Percentiles rank a stretch among this genome's conserved stretches.
Evolutionary conservation across 352 stramenopile genomes (phyloP).

Genomic region (Phytophthora rubi): DNA sequence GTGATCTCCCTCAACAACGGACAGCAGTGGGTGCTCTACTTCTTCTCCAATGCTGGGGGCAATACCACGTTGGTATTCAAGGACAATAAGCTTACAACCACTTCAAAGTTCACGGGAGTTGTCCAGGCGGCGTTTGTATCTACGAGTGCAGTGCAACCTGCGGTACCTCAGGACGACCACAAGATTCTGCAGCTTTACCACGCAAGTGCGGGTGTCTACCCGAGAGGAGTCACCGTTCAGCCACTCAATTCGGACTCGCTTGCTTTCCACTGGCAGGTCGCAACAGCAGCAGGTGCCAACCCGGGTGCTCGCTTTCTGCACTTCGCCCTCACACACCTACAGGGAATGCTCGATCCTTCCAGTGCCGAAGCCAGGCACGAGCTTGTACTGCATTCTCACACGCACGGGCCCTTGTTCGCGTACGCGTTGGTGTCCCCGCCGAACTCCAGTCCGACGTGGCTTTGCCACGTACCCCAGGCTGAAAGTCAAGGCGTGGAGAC

Average conservation of each 20-base stretch:
- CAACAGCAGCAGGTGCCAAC: conserved; percentile 30
- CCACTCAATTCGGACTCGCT: conserved; percentile 51
- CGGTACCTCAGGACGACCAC: conserved; percentile 30
- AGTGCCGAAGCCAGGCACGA: conserved; percentile 50
- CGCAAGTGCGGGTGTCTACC: conserved; percentile 61
- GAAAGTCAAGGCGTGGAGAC: conserved; percentile 52
- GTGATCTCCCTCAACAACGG: conserved; percentile 79
- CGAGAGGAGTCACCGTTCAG: conserved; percentile 26
- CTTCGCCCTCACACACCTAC: conserved; percentile 71
- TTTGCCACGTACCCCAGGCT: conserved; percentile 49
- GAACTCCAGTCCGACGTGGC: conserved; percentile 45
- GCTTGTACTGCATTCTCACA: conserved; percentile 76
- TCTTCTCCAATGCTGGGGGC: conserved; percentile 44
- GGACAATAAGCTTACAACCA: conserved; percentile 61
- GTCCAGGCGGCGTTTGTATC: conserved; percentile 73
- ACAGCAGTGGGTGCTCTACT: conserved; percentile 77
- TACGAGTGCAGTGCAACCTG: conserved; percentile 37
- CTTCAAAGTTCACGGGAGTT: conserved; percentile 60
- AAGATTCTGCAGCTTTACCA: conserved; percentile 69
- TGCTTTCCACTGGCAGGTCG: conserved; percentile 65
- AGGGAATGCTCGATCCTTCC: conserved; percentile 56
- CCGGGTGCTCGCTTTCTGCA: conserved; percentile 56
- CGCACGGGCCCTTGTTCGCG: conserved; percentile 68
- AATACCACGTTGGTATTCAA: conserved; percentile 44
- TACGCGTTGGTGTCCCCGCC: conserved; percentile 41